Base-by-base conservation (phyloP, 2,329 filamentous ascomycete species). In the Zopfia rhizophila region DNA sequence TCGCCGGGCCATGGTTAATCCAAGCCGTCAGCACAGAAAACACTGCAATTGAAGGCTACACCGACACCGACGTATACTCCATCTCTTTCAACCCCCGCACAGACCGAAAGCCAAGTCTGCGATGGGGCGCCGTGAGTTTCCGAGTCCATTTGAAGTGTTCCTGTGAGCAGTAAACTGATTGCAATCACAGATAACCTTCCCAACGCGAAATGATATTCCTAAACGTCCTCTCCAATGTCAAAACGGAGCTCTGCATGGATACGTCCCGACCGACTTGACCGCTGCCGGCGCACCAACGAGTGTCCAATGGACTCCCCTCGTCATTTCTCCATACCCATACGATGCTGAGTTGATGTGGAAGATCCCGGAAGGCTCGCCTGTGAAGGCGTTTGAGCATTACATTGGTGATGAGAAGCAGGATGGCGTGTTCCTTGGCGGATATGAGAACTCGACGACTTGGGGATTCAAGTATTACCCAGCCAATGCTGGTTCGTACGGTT, bases 351-450 rank as follows among this genome's bases (percentile, higher is more conserved):
- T 63, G 12, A 31, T 60, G 25, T 61, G 51, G 33, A 50, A 58
- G 30, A 21, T 58, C 32, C 44, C 45, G 10, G 42, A 25, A 7
- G 55, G 57, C 7, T 32, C 45, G 5, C 44, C 48, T 13, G 51
- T 51, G 7, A 56, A 49, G 28, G 16, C 48, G 2, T 61, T 54
- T 23, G 54, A 61, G 37, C 57, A 63, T 32, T 63, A 55, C 21
- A 31, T 55, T 16, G 48, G 33, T 12, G 59, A 37, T 11, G 39
- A 32, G 27, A 60, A 62, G 51, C 56, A 63, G 23, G 40, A 47
- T 16, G 59, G 57, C 3, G 40, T 48, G 8, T 61, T 56, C 37
- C 21, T 61, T 5, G 58, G 58, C 3, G 56, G 56, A 4, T 56
- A 49, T 28, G 48, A 58, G 12, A 38, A 44, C 18, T 51, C 41